Percentiles rank a stretch among this genome's conserved stretches.
These are phyloP conservation scores for Komagataella populi DNA, from an alignment of 805 yeast species.

Conservation along the genomic window DNA sequence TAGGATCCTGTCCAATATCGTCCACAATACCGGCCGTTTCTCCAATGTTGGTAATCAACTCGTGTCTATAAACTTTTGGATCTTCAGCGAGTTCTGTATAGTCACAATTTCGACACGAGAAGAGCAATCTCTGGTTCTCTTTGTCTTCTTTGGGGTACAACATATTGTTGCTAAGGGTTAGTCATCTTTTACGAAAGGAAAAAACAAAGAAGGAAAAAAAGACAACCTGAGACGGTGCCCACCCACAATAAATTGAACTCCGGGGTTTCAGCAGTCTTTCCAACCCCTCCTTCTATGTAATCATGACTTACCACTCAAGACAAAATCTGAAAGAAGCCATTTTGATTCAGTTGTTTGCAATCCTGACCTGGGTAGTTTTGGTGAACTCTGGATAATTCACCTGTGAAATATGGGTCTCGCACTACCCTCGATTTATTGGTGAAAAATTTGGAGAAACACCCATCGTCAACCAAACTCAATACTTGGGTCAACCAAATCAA, in stretches of 20 bases:
- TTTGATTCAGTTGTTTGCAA: constrained; percentile 1
- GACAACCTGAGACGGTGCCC: background rate
- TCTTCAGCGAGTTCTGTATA: constrained; percentile 86
- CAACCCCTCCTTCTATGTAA: background rate
- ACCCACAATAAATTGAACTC: background rate
- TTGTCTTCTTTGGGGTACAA: constrained; percentile 94
- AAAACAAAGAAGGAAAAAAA: background rate
- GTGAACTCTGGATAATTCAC: background rate
- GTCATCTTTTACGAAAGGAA: background rate
- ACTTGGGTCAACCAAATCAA: background rate
- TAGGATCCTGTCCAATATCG: constrained; percentile 94
- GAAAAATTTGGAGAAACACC: background rate
- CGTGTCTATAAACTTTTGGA: constrained; percentile 84
- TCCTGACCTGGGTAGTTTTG: background rate
- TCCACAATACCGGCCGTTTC: constrained; percentile 96
- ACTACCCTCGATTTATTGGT: background rate
- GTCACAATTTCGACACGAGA: constrained; percentile 89
- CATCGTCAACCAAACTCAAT: background rate
- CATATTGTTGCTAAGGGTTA: constrained; percentile 67
- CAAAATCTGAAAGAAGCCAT: constrained; percentile 96
- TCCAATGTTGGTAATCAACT: constrained; percentile 80
- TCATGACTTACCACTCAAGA: constrained; percentile 48
- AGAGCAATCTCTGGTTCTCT: constrained; percentile 58
- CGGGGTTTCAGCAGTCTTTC: background rate
- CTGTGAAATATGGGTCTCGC: background rate